A percentile compares a stretch with the other conserved stretches of the same genome.
phyloP scores from a whole-genome alignment of 805 yeast genomes.

The Aciculoconidium aculeatum region DNA sequence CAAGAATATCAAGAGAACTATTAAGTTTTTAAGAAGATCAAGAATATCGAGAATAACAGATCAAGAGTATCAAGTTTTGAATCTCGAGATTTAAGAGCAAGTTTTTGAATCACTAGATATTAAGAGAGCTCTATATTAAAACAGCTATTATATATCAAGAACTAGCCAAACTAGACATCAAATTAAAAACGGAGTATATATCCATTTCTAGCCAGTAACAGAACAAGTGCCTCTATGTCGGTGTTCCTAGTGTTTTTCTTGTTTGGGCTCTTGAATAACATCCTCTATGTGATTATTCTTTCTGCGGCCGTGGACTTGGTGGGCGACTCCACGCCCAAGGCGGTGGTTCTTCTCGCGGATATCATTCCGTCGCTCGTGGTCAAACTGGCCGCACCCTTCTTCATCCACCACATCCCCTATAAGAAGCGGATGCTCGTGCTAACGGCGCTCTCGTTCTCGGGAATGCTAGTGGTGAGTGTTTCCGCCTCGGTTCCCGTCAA shows the following conservation, averaged over 20 bases:
- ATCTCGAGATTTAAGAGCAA: too few relatives aligned
- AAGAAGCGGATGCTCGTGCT: slow-evolving; percentile 45
- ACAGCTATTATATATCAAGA: too few relatives aligned
- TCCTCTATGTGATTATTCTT: slow-evolving; percentile 83
- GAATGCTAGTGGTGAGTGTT: slow-evolving; percentile 67
- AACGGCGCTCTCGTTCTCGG: slow-evolving; percentile 55
- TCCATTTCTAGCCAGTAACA: neutral
- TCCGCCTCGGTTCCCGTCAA: slow-evolving; percentile 30
- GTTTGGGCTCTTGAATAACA: slow-evolving; percentile 84
- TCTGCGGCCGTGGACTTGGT: slow-evolving; percentile 92
- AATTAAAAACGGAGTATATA: too few relatives aligned
- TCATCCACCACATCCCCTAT: slow-evolving; percentile 63
- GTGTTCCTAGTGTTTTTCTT: slow-evolving; percentile 61
- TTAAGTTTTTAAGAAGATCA: too few relatives aligned
- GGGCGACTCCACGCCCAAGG: slow-evolving; percentile 78
- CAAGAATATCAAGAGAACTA: too few relatives aligned
- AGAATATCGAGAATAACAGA: too few relatives aligned
- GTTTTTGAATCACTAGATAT: too few relatives aligned
- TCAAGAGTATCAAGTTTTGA: too few relatives aligned
- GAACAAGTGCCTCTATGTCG: slow-evolving; percentile 12
- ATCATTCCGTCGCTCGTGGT: slow-evolving; percentile 74
- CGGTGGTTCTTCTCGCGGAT: slow-evolving; percentile 78
- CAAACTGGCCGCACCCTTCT: slow-evolving; percentile 75
- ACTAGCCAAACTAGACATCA: too few relatives aligned
- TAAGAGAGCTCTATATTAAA: too few relatives aligned